These are phyloP conservation scores for Tricholoma matsutake DNA, from an alignment of 768 basidiomycete genomes.

Conservation along the genomic window DNA sequence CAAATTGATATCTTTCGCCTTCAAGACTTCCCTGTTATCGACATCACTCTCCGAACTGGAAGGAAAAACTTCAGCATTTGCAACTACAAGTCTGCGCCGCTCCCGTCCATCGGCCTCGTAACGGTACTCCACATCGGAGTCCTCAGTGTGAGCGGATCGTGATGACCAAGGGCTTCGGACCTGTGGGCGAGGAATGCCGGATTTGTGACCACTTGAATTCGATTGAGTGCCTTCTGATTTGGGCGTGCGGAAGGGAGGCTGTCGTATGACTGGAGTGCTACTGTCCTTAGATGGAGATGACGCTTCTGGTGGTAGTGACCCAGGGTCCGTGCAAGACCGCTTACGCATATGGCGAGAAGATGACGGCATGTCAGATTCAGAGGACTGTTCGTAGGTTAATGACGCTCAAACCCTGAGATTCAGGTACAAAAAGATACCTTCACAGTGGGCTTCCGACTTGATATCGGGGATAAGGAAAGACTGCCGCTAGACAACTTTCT, in stretches of 20 bases:
- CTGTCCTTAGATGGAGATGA: neutral
- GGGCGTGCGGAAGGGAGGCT: neutral
- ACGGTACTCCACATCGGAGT: constrained; percentile 43
- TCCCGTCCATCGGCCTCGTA: constrained; percentile 37
- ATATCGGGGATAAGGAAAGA: constrained; percentile 13
- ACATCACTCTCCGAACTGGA: constrained; percentile 40
- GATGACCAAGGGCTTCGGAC: constrained; percentile 20
- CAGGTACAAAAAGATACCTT: constrained; percentile 13
- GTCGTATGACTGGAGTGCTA: neutral
- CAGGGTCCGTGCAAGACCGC: constrained; percentile 38
- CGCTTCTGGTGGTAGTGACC: constrained; percentile 2
- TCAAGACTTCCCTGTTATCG: constrained; percentile 13
- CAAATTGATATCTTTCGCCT: neutral
- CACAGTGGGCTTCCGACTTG: constrained; percentile 14
- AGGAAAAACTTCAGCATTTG: constrained; percentile 41
- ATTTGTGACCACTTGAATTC: constrained; percentile 7
- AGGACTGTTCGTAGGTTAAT: neutral
- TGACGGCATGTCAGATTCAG: neutral
- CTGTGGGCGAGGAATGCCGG: constrained; percentile 35
- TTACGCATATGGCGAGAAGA: constrained; percentile 15
- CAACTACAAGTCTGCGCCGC: constrained; percentile 41
- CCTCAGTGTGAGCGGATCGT: constrained; percentile 27
- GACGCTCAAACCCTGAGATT: neutral
- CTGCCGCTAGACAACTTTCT: constrained; percentile 25
- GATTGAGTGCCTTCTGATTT: neutral